Conservation (phyloP, 768 basidiomycete genomes). For the Russula lepida region DNA sequence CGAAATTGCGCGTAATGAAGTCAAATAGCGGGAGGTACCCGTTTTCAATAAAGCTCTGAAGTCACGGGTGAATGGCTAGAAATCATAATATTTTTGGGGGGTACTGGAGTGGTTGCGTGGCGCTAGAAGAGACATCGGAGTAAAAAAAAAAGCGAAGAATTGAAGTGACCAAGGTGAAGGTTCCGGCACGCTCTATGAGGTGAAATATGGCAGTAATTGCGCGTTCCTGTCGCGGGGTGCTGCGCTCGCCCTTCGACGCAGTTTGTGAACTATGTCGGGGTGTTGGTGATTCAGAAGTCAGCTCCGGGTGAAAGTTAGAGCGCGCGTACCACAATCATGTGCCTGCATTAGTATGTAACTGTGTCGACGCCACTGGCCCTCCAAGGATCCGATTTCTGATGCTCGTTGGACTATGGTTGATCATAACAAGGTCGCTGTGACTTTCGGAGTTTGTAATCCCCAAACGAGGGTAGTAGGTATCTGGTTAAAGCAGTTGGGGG, state of each 20-base stretch:
- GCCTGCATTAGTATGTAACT: too few relatives aligned
- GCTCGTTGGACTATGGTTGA: conserved; percentile 26
- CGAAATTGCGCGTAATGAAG: neutral
- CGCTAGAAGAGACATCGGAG: neutral
- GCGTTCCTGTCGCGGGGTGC: neutral
- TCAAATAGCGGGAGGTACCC: neutral
- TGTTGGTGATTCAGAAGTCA: neutral
- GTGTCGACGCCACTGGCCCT: neutral
- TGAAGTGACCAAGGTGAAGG: neutral
- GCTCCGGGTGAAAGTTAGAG: neutral
- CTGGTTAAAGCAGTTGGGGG: conserved; percentile 25
- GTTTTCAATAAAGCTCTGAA: neutral
- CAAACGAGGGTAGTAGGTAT: neutral
- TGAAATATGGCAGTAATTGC: too few relatives aligned
- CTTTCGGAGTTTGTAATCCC: conserved; percentile 23
- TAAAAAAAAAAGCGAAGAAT: neutral
- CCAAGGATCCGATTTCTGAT: conserved; percentile 24
- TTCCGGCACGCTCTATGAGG: too few relatives aligned
- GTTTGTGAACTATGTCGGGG: neutral
- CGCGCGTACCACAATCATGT: neutral
- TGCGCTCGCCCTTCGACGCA: neutral
- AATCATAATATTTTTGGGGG: neutral
- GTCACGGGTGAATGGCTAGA: neutral
- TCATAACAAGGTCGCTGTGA: conserved; percentile 27
- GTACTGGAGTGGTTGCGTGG: neutral